phyloP scores from a whole-genome alignment of 352 stramenopile genomes.

The Phytophthora tentaculata region DNA sequence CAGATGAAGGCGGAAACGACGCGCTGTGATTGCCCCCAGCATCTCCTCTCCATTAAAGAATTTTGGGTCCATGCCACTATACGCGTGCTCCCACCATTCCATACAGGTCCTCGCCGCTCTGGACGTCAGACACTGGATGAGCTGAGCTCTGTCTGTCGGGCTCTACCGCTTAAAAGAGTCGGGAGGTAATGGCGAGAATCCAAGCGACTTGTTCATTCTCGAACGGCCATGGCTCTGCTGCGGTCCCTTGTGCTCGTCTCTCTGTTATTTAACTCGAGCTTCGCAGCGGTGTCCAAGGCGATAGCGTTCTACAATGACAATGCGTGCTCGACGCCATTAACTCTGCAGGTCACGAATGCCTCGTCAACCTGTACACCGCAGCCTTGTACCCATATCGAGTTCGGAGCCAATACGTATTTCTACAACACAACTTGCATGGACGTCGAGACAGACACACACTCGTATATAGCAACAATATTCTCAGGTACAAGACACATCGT shows the following conservation, averaged over 20 bases:
- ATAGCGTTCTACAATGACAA: conserved; percentile 28
- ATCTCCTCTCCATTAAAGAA: conserved; percentile 4
- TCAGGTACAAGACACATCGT: conserved; percentile 28
- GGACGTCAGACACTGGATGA: conserved; percentile 28
- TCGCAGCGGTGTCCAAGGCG: conserved; percentile 16
- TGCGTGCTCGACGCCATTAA: conserved; percentile 25
- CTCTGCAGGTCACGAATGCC: conserved; percentile 24
- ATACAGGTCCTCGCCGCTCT: conserved; percentile 22
- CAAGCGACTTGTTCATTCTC: conserved; percentile 25
- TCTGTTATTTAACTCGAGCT: conserved; percentile 7
- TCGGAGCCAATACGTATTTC: conserved; percentile 26
- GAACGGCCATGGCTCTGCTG: conserved; percentile 31
- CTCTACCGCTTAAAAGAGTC: conserved; percentile 11
- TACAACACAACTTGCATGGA: conserved; percentile 25
- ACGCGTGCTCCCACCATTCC: conserved; percentile 1
- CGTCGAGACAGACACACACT: conserved; percentile 4
- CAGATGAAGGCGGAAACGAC: conserved; percentile 20
- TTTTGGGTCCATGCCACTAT: conserved; percentile 23
- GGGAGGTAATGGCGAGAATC: conserved; percentile 3
- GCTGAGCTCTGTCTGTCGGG: not conserved
- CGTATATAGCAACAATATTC: conserved; percentile 20
- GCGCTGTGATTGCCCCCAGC: conserved; percentile 22
- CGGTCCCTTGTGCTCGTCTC: conserved; percentile 11
- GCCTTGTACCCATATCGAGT: conserved; percentile 20
- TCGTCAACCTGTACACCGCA: conserved; percentile 25